A percentile compares a stretch with the other conserved stretches of the same genome.
These are phyloP conservation scores for Alternaria ventricosa DNA, from an alignment of 2,329 filamentous ascomycete species.

Conservation along the genomic window DNA sequence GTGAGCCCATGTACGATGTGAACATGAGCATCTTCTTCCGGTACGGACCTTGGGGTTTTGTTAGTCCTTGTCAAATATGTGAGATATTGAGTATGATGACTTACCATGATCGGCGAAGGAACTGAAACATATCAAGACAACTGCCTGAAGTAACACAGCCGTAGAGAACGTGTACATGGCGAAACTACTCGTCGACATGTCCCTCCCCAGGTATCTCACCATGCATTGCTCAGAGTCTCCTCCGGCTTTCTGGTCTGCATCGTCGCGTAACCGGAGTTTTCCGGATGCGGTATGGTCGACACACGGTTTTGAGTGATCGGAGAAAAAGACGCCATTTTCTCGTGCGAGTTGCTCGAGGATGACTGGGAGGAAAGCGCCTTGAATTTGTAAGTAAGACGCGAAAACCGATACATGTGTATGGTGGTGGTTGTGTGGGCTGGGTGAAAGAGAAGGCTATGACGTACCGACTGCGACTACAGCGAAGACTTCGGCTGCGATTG, in stretches of 20 bases:
- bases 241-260: conserved; percentile 16
- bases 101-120: conserved; percentile 91
- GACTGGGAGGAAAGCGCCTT: conserved; percentile 91
- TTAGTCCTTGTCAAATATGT: not conserved
- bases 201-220: conserved; percentile 75
- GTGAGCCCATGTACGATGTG: conserved; percentile 80
- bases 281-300: conserved; percentile 62
- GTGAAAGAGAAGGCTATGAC: conserved; percentile 31
- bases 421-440: not conserved
- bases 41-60: conserved; percentile 57
- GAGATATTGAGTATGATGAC: not conserved
- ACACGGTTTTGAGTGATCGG: conserved; percentile 76
- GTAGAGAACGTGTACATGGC: conserved; percentile 95
- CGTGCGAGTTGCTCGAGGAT: conserved; percentile 87
- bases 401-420: not conserved
- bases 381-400: not conserved
- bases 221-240: conserved; percentile 68
- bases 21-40: conserved; percentile 81
- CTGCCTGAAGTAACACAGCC: conserved; percentile 82
- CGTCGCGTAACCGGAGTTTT: conserved; percentile 14
- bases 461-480: conserved; percentile 83
- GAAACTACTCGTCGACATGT: conserved; percentile 91
- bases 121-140: conserved; percentile 92
- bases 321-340: conserved; percentile 83
- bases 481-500: conserved; percentile 90